Base-by-base conservation (phyloP, 352 stramenopile genomes). In the Globisporangium iwayamae region DNA sequence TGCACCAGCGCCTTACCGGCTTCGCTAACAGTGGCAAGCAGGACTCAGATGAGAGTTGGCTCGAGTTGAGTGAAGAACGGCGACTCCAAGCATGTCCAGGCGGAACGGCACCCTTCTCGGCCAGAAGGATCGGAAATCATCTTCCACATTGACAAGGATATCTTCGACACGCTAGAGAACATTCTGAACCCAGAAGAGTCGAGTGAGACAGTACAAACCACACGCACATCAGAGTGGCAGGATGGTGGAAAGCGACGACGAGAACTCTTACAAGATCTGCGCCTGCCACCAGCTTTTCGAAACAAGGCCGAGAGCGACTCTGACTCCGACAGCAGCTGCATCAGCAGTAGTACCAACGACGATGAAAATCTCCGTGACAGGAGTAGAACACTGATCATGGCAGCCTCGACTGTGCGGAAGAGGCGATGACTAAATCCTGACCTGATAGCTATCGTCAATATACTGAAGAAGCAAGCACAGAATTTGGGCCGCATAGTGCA, bases 391-490 rank as follows among this genome's bases (percentile, higher is more conserved):
- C 32, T 13, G 36, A 32, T 8, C 16, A 34, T 20, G 36, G 9
- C 30, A 60, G 2, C 39, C n/a, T 25, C n/a, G 36, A 20, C 16
- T 60, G n/a, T 11, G 25, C 54, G 16, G 16, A 60, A 51, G 55
- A 51, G 25, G 14, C 34, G 43, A 52, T 6, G 25, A 11, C 28
- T 60, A 8, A 38, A 60, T 18, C 55, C 55, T 6, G 38, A 60
- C 13, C 22, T 60, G 2, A 7, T 60, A 20, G 14, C 38, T 14
- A 18, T 41, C n/a, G 22, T 52, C 22, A 47, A 28, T 13, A 60
- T 60, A 16, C 55, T 60, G 1, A 39, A 60, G 20, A 51, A 11
- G 38, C 38, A 51, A 47, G 39, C 38, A 7, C 38, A 60, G 14
- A 10, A 51, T 28, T 34, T 60, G 22, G 51, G 55, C 38, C 34